phyloP scores from a whole-genome alignment of 2,329 filamentous ascomycete species.

The Epicoccum nigrum region DNA sequence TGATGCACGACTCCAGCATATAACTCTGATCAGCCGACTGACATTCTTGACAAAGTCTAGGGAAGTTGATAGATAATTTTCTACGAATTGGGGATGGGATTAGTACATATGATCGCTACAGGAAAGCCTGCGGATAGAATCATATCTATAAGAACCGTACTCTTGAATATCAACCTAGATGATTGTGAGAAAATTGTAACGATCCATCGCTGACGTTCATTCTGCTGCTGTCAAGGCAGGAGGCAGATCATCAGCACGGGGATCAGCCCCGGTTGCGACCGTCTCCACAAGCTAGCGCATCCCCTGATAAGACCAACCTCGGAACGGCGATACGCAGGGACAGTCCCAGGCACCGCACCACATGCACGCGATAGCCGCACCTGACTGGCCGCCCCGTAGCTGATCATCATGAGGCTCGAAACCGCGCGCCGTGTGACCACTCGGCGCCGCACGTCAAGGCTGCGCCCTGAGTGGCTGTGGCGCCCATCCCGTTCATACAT shows the following conservation, averaged over 20 bases:
- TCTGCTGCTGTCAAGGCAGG: neutral
- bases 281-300: conserved; percentile 15
- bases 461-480: conserved; percentile 44
- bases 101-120: too few relatives aligned
- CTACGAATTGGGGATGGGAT: too few relatives aligned
- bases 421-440: conserved; percentile 38
- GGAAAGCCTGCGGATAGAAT: too few relatives aligned
- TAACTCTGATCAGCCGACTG: too few relatives aligned
- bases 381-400: conserved; percentile 32
- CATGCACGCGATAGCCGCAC: conserved; percentile 17
- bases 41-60: too few relatives aligned
- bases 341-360: conserved; percentile 17
- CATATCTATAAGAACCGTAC: too few relatives aligned
- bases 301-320: conserved; percentile 14
- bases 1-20: too few relatives aligned
- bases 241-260: neutral
- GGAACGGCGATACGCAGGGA: conserved; percentile 18
- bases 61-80: too few relatives aligned
- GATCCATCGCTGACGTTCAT: neutral
- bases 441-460: conserved; percentile 28
- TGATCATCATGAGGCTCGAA: conserved; percentile 43
- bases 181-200: too few relatives aligned
- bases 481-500: conserved; percentile 28
- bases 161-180: too few relatives aligned
- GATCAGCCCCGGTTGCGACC: too few relatives aligned